A percentile compares a stretch with the other conserved stretches of the same genome.
phyloP scores from a whole-genome alignment of 441 rosid genomes.

The Arabidopsis lyrata region DNA sequence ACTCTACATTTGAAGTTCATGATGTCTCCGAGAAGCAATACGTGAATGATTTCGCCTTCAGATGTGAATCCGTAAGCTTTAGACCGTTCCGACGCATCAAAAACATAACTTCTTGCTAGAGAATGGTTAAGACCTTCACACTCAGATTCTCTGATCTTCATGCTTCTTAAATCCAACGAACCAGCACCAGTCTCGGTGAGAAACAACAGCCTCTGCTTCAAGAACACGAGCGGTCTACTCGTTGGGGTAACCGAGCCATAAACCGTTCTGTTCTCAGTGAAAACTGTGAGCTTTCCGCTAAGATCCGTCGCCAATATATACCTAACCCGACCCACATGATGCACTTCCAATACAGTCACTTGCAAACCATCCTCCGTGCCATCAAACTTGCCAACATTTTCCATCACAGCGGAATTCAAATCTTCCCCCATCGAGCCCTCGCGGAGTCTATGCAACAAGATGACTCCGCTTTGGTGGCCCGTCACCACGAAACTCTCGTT shows the following conservation, averaged over 20 bases:
- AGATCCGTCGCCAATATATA: conserved; percentile 72
- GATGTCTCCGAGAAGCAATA: conserved; percentile 78
- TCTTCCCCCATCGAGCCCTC: conserved; percentile 76
- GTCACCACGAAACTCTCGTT: conserved; percentile 85
- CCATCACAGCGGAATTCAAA: conserved; percentile 58
- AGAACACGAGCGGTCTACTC: conserved; percentile 80
- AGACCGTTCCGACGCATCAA: conserved; percentile 87
- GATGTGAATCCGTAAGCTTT: conserved; percentile 92
- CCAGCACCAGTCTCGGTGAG: conserved; percentile 96
- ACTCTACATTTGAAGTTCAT: conserved; percentile 94
- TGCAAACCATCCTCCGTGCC: conserved; percentile 48
- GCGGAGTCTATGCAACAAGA: conserved; percentile 72
- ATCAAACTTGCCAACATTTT: conserved; percentile 58
- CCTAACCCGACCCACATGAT: conserved; percentile 85
- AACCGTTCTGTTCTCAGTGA: conserved; percentile 72
- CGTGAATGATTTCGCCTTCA: conserved; percentile 84
- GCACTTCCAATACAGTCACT: conserved; percentile 76
- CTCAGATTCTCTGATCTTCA: conserved; percentile 86
- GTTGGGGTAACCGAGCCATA: conserved; percentile 72
- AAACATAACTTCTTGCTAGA: conserved; percentile 65
- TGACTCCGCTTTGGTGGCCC: conserved; percentile 74
- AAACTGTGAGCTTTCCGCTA: conserved; percentile 71
- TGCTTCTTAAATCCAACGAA: conserved; percentile 86
- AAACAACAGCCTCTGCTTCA: conserved; percentile 95
- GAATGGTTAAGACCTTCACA: conserved; percentile 92